phyloP scores from a whole-genome alignment of 108 stramenopile genomes.

The Skeletonema tropicum region DNA sequence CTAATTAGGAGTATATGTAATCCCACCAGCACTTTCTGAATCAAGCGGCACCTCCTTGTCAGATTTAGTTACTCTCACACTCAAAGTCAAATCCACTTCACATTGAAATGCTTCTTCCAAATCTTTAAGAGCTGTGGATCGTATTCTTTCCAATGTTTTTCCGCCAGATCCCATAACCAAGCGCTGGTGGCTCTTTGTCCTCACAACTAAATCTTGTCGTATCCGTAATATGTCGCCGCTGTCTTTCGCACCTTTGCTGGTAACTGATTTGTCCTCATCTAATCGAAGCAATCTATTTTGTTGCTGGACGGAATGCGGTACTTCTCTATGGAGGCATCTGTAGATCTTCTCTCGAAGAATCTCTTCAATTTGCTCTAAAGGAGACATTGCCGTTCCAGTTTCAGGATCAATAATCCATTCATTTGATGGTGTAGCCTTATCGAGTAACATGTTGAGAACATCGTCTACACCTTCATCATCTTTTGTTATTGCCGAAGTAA shows the following conservation, averaged over 20 bases:
- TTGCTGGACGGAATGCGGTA: constrained; percentile 68
- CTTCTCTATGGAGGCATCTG: constrained; percentile 83
- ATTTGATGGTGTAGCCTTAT: constrained; percentile 66
- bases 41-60: constrained; percentile 42
- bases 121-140: constrained; percentile 62
- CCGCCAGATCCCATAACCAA: constrained; percentile 71
- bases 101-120: constrained; percentile 67
- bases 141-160: constrained; percentile 70
- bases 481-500: constrained; percentile 63
- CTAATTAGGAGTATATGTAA: neutral
- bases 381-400: constrained; percentile 61
- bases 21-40: constrained; percentile 32
- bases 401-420: constrained; percentile 71
- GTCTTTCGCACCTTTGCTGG: constrained; percentile 33
- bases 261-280: constrained; percentile 27
- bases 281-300: constrained; percentile 51
- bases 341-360: constrained; percentile 91
- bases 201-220: constrained; percentile 80
- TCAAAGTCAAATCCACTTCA: constrained; percentile 58
- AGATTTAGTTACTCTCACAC: constrained; percentile 66
- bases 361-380: constrained; percentile 77
- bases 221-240: constrained; percentile 50
- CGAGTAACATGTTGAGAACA: constrained; percentile 72
- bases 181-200: constrained; percentile 74
- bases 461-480: constrained; percentile 86